Evolutionary conservation across 2,329 filamentous ascomycete species (phyloP).

Genomic region (Fonsecaea monophora): DNA sequence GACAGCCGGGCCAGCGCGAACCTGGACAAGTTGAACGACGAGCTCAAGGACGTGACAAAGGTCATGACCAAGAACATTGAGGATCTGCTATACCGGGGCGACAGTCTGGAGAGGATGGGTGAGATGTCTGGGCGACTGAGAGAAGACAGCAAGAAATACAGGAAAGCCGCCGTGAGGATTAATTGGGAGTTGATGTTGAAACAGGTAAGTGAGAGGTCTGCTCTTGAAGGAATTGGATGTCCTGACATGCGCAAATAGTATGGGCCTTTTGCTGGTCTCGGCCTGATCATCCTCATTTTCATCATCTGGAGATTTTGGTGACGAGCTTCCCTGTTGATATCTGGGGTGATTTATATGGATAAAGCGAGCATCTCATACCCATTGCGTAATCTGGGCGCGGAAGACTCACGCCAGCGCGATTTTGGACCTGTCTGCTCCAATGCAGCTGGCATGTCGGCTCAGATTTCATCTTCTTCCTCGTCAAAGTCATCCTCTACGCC

Average conservation of each 20-base stretch:
- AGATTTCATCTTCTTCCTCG: conserved; percentile 93
- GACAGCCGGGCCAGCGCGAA: conserved; percentile 91
- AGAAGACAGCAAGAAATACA: conserved; percentile 95
- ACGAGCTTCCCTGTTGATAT: conserved; percentile 12
- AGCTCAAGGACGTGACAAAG: conserved; percentile 95
- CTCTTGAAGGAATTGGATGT: conserved; percentile 3
- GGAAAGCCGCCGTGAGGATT: conserved; percentile 88
- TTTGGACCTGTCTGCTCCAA: background rate
- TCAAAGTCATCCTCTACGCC: conserved; percentile 96
- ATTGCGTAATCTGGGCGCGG: background rate
- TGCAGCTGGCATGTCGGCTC: conserved; percentile 32
- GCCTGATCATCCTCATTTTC: conserved; percentile 82
- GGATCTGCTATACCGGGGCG: conserved; percentile 91
- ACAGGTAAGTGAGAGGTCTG: conserved; percentile 62
- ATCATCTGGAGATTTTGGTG: conserved; percentile 94
- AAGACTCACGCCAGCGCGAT: background rate
- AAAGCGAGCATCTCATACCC: conserved; percentile 11
- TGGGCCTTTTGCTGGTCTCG: conserved; percentile 83
- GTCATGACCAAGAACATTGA: conserved; percentile 99
- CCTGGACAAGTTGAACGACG: conserved; percentile 93
- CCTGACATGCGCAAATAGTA: conserved; percentile 61
- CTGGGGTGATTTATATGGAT: background rate
- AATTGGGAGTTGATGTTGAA: conserved; percentile 97
- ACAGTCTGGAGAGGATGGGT: conserved; percentile 95
- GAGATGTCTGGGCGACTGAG: conserved; percentile 85